Evolutionary conservation across 768 basidiomycete species (phyloP), one percentile per base, ranked within the genome.

Genomic region (Xerocomellus chrysenteron): DNA sequence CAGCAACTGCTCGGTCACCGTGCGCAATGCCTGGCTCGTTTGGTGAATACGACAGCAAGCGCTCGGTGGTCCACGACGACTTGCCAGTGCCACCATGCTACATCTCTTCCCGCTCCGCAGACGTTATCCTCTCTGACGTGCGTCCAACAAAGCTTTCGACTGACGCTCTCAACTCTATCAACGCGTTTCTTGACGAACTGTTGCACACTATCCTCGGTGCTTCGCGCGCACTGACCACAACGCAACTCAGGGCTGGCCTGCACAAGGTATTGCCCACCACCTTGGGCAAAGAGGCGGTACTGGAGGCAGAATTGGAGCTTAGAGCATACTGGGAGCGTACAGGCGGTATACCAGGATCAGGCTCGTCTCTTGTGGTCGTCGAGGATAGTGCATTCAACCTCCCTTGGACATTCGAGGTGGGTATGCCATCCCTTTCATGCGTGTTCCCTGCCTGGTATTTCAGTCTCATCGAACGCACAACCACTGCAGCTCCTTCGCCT

Each of bases 231-330:
- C 76, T 94, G 44, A 75, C 82, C 26, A 90, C 91, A 8, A 83
- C 92, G 56, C 84, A 82, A 57, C 78, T 95, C 54, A 86, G 90
- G 62, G 78, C 82, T 2, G 86, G 86, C 55, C 73, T 94, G 39
- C 79, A 90, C 56, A 85, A 80, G 66, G 76, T 90, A 40, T 75
- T 94, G 30, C 88, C 92, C 9, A 92, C 88, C 6, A 79, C 84
- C 49, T 79, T 97, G 44, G 95, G 94, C 47, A 93, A 97, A 74
- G 91, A 94, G 68, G 94, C 94, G 3, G 77, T 96, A 17, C 76
- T 94, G 47, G 95, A 98, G 74, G 95, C 95, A 0, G 95, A 98
- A 68, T 79, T 98, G 42, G 95, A 97, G 70, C 72, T 97, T 45
- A 81, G 92, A 66, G 92, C 92, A 9, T 94, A 94, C 76, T 89